Evolutionary conservation across 768 basidiomycete genomes (phyloP).

Genomic region (Strobilomyces dryophilus): DNA sequence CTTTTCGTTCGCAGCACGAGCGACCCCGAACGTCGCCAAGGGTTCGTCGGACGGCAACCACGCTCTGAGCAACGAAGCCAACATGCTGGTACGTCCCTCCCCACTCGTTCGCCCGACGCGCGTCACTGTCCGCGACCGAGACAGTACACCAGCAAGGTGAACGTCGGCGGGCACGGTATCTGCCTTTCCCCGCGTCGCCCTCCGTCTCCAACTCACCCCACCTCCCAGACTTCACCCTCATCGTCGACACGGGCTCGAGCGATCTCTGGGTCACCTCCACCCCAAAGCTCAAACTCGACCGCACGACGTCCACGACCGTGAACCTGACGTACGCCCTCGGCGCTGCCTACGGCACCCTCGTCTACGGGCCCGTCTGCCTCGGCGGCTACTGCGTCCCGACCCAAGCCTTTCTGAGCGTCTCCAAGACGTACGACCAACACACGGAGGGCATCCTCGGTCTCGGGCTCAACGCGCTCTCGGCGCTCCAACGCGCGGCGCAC

Average conservation of each 20-base stretch:
- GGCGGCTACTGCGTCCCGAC: conserved; percentile 30
- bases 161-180: conserved; percentile 28
- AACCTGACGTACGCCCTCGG: conserved; percentile 39
- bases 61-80: conserved; percentile 20
- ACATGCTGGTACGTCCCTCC: conserved; percentile 25
- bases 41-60: conserved; percentile 19
- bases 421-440: conserved; percentile 12
- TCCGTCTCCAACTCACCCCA: not conserved
- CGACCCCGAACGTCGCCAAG: conserved; percentile 15
- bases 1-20: conserved; percentile 20
- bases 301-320: conserved; percentile 28
- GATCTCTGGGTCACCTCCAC: conserved; percentile 24
- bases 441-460: conserved; percentile 26
- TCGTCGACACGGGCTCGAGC: conserved; percentile 29
- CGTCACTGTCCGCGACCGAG: not conserved
- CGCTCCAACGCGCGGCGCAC: conserved; percentile 13
- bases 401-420: conserved; percentile 26
- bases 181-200: not conserved
- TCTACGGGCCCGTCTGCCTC: conserved; percentile 33
- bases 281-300: conserved; percentile 25
- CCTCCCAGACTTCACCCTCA: conserved; percentile 24
- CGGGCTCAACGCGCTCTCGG: conserved; percentile 24
- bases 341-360: conserved; percentile 33
- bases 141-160: conserved; percentile 30
- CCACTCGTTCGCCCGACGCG: not conserved